phyloP scores from a whole-genome alignment of 2,329 filamentous ascomycete genomes.

The Purpureocillium takamizusanense region DNA sequence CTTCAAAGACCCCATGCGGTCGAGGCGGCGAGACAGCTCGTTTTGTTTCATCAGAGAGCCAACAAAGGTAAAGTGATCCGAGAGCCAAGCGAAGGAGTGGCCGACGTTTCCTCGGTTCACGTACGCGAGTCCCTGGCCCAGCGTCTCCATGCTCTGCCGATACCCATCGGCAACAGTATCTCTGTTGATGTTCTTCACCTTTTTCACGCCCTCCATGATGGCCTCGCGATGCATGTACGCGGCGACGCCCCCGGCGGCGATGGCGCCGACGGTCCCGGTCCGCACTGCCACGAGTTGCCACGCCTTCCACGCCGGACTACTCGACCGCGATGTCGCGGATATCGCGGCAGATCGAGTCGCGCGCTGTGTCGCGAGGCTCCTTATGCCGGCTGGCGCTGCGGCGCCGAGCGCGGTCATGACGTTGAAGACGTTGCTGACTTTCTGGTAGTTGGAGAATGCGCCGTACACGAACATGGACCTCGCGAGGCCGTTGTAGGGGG shows the following conservation, averaged over 20 bases:
- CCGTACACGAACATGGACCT: conserved; percentile 53
- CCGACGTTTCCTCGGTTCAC: conserved; percentile 51
- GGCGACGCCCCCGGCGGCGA: conserved; percentile 70
- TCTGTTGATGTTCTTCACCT: conserved; percentile 36
- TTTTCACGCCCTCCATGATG: conserved; percentile 43
- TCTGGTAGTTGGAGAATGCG: conserved; percentile 50
- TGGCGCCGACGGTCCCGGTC: conserved; percentile 73
- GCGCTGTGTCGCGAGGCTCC: conserved; percentile 26
- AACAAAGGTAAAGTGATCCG: conserved; percentile 78
- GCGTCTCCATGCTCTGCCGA: conserved; percentile 36
- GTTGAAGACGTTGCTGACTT: conserved; percentile 47
- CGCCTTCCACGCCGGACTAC: conserved; percentile 23
- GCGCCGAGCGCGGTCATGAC: conserved; percentile 45
- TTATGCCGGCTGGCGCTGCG: conserved; percentile 34
- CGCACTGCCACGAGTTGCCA: conserved; percentile 64
- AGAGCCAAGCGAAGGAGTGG: conserved; percentile 67
- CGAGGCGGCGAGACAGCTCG: conserved; percentile 60
- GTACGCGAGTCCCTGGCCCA: conserved; percentile 46
- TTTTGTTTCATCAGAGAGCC: conserved; percentile 67
- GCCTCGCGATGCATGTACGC: conserved; percentile 71
- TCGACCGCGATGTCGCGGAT: conserved; percentile 9
- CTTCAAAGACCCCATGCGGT: conserved; percentile 49
- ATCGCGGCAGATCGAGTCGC: conserved; percentile 3
- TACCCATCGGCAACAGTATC: conserved; percentile 39
- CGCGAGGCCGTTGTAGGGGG: conserved; percentile 64